Evolutionary conservation across 2,329 filamentous ascomycete species (phyloP), one percentile per base, ranked within the genome.

Genomic region (Colletotrichum eremochloae): DNA sequence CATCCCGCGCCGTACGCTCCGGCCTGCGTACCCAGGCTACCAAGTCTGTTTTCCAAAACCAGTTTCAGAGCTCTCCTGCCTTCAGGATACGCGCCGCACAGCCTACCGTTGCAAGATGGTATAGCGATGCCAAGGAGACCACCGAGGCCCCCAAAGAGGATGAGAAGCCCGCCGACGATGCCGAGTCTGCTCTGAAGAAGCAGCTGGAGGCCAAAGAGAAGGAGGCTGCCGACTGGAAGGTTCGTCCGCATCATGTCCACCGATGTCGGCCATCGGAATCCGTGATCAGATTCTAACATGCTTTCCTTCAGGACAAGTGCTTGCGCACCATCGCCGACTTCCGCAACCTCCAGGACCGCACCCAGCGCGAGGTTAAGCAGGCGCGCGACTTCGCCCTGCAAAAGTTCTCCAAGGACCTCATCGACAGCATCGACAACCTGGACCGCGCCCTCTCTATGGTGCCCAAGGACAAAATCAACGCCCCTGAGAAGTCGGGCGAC

Each of bases 331-430:
- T 98, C 75, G 96, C 96, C 84, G 96, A 99, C 79, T 98, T 97
- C 90, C 94, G 94, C 81, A 99, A 98, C 86, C 93, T 99, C 63
- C 96, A 98, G 86, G 94, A 98, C 80, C 94, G 96, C 80, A 97
- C 94, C 55, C 90, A 92, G 82, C 94, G 96, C 80, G 96, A 99
- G 77, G 92, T 97, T 81, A 94, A 96, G 83, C 85, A 89, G 29
- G 94, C 96, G 29, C 92, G 92, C 78, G 94, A 97, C 84, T 99
- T 97, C 78, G 96, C 96, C 79, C 96, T 99, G 79, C 94, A 97
- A 82, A 94, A 92, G 77, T 98, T 99, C 84, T 94, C 96, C 80
- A 93, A 94, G 83, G 96, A 99, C 84, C 91, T 99, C 57, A 90
- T 98, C 77, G 96, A 99, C 82, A 94, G 91, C 80, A 92, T 99